These are phyloP conservation scores for Ascochyta koolunga DNA, from an alignment of 2,329 filamentous ascomycete species.

Conservation along the genomic window DNA sequence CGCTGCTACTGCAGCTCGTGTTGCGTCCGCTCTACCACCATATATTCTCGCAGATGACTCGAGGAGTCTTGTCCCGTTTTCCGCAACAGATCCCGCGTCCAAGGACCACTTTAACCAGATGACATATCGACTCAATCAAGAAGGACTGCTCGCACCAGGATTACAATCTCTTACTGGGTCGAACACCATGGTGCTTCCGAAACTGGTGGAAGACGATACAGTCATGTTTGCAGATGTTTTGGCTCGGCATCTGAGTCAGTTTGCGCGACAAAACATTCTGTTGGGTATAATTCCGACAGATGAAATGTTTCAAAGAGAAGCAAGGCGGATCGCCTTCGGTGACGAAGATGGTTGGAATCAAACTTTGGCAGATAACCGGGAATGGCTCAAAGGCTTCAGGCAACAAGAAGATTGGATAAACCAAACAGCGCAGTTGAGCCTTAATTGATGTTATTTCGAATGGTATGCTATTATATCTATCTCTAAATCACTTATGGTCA, in stretches of 20 bases:
- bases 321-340: slow-evolving; percentile 53
- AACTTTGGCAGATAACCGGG: slow-evolving; percentile 35
- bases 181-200: slow-evolving; percentile 5
- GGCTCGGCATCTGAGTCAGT: slow-evolving; percentile 50
- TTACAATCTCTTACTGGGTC: background rate
- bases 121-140: slow-evolving; percentile 17
- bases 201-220: slow-evolving; percentile 31
- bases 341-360: slow-evolving; percentile 55
- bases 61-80: slow-evolving; percentile 49
- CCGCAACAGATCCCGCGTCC: slow-evolving; percentile 42
- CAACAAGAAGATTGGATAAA: slow-evolving; percentile 9
- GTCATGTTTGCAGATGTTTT: slow-evolving; percentile 52
- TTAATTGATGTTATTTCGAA: background rate
- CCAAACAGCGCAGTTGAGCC: slow-evolving; percentile 4
- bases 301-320: slow-evolving; percentile 56
- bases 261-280: slow-evolving; percentile 47
- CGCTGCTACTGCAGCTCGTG: slow-evolving; percentile 48
- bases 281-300: slow-evolving; percentile 52
- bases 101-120: slow-evolving; percentile 30
- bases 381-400: slow-evolving; percentile 47
- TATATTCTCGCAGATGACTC: slow-evolving; percentile 53
- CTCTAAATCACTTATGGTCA: background rate
- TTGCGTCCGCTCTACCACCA: slow-evolving; percentile 54
- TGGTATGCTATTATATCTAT: background rate
- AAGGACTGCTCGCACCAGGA: background rate